These are phyloP conservation scores for Starmerella bombicola DNA, from an alignment of 805 yeast species.

Conservation along the genomic window DNA sequence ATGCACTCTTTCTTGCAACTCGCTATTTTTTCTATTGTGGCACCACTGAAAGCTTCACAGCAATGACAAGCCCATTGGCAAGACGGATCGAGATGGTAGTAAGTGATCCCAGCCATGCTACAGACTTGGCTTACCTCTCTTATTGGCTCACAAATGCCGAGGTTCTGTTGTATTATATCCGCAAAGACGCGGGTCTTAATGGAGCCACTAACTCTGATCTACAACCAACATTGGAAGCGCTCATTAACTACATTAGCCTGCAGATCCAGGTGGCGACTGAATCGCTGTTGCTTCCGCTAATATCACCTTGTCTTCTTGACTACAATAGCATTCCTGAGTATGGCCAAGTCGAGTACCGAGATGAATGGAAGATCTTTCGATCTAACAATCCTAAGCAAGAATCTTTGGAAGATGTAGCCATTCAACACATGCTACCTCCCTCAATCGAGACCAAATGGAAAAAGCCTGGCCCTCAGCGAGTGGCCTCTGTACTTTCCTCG, in stretches of 20 bases:
- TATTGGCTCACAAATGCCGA: constrained; percentile 82
- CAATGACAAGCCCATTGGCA: constrained; percentile 26
- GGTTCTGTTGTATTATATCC: constrained; percentile 62
- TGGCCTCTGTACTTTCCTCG: constrained; percentile 81
- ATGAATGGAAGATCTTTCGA: constrained; percentile 53
- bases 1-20: constrained; percentile 31
- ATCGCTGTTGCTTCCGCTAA: constrained; percentile 16
- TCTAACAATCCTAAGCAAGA: constrained; percentile 24
- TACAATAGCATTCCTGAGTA: constrained; percentile 76
- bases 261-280: constrained; percentile 11
- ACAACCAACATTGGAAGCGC: constrained; percentile 13
- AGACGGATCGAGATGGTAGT: constrained; percentile 28
- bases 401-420: constrained; percentile 58
- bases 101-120: constrained; percentile 23
- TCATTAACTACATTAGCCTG: constrained; percentile 8
- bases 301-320: constrained; percentile 35
- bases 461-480: constrained; percentile 77
- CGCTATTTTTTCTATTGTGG: constrained; percentile 32
- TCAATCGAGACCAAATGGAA: constrained; percentile 54
- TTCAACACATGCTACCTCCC: constrained; percentile 74
- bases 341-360: constrained; percentile 61
- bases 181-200: constrained; percentile 43
- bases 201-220: constrained; percentile 23
- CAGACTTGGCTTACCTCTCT: constrained; percentile 38
- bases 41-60: constrained; percentile 17